Base-by-base conservation (phyloP, 257 asterid genomes). In the Prunella vulgaris region DNA sequence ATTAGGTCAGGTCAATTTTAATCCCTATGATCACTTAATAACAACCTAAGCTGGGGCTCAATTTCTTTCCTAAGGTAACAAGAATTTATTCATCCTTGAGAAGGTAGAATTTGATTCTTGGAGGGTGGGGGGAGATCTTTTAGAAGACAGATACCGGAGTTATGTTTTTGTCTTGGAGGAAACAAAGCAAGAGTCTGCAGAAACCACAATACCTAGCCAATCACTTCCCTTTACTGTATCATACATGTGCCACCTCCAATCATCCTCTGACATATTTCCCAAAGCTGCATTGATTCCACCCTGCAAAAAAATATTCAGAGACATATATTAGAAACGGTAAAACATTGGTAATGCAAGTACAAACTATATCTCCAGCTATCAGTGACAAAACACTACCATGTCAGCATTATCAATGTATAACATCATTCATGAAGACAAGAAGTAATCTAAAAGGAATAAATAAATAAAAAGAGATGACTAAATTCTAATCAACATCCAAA, bases 191-290 rank as follows among this genome's bases (percentile, higher is more conserved):
- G 52, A 18, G 32, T 57, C 64, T 20, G 14, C 6, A 18, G 40
- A 15, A 70, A 44, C 30, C 68, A 46, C 73, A 22, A 44, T 83
- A 93, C 99, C 99, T 79, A 93, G 79, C 99, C 99, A 93, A 71
- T 93, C 99, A 32, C 96, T 90, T 80, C 99, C 99, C 76, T 93
- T 93, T 30, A 93, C 99, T 15, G 97, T 93, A 73, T 90, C 99
- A 76, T 93, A 93, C 99, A 93, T 90, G 84, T 90, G 97, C 99
- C 99, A 93, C 83, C 99, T 86, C 99, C 99, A 93, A 79, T 93
- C 97, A 80, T 93, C 99, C 83, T 93, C 97, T 0, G 90, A 38
- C 99, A 93, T 93, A 79, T 93, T 93, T 74, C 99, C 97, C 68
- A 93, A 63, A 9, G 99, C 99, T 72, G 99, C 99, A 81, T 93